Base-by-base conservation (phyloP, 2,329 filamentous ascomycete genomes). In the Diaporthe batatas region DNA sequence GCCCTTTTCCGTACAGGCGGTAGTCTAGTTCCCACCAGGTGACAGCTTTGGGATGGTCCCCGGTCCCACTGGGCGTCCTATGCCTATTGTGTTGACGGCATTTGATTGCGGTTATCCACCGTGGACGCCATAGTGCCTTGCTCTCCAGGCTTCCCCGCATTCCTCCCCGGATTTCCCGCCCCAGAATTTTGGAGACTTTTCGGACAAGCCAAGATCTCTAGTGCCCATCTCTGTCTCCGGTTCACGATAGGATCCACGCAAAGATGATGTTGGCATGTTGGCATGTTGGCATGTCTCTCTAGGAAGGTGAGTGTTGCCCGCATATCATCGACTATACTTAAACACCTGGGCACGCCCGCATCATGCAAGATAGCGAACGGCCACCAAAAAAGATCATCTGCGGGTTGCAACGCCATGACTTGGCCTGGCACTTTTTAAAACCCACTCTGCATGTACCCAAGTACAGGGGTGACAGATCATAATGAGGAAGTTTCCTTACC, bases 21-120 rank as follows among this genome's bases (percentile, higher is more conserved):
- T 51, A 51, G 62, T 67, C 36, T 51, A 51, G 62, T 67, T 51
- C 62, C 62, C 62, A 67, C 29, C 29, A 29, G 29, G 2, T 29
- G 29, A 29, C 44, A 67, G 32, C 62, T 53, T 67, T 36, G n/a
- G 44, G 62, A 36, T 67, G 44, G 59, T 2, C 59, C 59, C 59
- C 29, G 59, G 59, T 65, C 44, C 21, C 36, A 18, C 44, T 65
- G 42, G 59, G 59, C 59, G 16, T 65, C 29, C 44, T 51, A 34
- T 49, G 59, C 44, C 62, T 67, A 53, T 67, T 53, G 5, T 25
- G 62, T 53, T 67, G 47, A 21, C 62, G 62, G 62, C 62, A 67
- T 67, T 67, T 53, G 62, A 67, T 67, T 67, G 62, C 62, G 47
- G 44, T 53, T 53, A 67, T 67, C 62, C 62, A 67, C 62, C 32